Conservation (phyloP, 2,329 filamentous ascomycete genomes). For the Alternaria triticimaculans region DNA sequence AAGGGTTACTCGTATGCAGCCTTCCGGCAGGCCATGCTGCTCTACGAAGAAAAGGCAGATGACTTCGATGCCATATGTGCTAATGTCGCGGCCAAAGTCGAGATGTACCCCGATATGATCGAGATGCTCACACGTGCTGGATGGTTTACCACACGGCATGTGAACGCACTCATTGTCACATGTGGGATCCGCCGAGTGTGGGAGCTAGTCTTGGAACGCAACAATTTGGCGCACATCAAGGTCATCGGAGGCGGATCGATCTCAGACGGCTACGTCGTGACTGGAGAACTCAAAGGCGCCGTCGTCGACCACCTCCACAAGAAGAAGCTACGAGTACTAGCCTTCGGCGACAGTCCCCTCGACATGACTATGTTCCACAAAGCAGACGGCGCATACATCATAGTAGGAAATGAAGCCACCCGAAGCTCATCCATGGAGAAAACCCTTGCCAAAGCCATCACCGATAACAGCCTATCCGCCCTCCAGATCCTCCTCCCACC, state of each 20-base stretch:
- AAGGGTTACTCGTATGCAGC: conserved; percentile 61
- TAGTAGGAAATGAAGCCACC: conserved; percentile 57
- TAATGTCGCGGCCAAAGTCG: conserved; percentile 51
- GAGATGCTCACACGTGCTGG: conserved; percentile 50
- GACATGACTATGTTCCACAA: conserved; percentile 64
- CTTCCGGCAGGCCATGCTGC: conserved; percentile 61
- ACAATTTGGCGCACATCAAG: conserved; percentile 54
- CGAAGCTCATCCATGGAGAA: conserved; percentile 63
- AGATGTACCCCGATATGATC: conserved; percentile 58
- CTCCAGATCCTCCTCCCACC: conserved; percentile 58
- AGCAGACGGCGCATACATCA: conserved; percentile 62
- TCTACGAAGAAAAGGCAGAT: conserved; percentile 58
- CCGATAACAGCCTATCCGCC: conserved; percentile 48
- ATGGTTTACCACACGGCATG: conserved; percentile 35
- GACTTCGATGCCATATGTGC: conserved; percentile 58
- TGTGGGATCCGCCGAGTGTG: conserved; percentile 62
- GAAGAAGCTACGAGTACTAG: conserved; percentile 54
- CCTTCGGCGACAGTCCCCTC: conserved; percentile 66
- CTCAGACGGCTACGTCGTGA: conserved; percentile 59
- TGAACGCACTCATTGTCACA: conserved; percentile 61
- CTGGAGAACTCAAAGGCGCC: conserved; percentile 56
- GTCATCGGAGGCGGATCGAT: conserved; percentile 63
- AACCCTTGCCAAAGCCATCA: conserved; percentile 53
- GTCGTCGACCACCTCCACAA: conserved; percentile 55
- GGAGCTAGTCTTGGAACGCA: conserved; percentile 59